Conservation (phyloP, 305 asterid species). For the Fraxinus velutina region DNA sequence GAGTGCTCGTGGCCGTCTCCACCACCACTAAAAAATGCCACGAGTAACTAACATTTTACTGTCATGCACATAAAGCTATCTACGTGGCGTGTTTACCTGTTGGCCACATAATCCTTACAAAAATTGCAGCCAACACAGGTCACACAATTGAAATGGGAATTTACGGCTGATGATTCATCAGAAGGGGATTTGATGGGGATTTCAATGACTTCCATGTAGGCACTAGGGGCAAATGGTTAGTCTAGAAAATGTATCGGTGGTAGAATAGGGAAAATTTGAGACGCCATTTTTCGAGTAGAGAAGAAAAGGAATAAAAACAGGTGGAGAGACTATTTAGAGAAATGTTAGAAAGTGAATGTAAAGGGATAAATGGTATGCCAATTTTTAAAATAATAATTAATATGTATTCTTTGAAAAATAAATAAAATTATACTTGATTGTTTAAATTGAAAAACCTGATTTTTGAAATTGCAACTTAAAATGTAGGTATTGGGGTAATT, state of each 20-base stretch:
- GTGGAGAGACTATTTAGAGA: not conserved
- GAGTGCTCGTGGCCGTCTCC: too few species aligned
- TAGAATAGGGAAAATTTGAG: not conserved
- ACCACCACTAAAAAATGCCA: too few species aligned
- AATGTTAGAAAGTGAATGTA: not conserved
- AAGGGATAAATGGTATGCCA: not conserved
- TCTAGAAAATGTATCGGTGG: not conserved
- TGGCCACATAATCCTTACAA: too few species aligned
- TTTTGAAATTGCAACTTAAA: not conserved
- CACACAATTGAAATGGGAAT: not conserved
- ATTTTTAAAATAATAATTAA: too few species aligned
- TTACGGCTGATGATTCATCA: not conserved
- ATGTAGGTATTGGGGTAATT: not conserved
- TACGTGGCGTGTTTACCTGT: too few species aligned
- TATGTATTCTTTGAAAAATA: not conserved
- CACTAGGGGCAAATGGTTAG: not conserved
- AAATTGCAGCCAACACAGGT: too few species aligned
- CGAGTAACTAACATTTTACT: too few species aligned
- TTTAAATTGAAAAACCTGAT: too few species aligned
- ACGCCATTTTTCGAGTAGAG: not conserved
- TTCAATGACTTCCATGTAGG: not conserved
- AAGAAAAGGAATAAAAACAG: not conserved
- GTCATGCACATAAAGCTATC: too few species aligned
- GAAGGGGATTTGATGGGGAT: not conserved
- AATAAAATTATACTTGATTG: not conserved